phyloP scores from a whole-genome alignment of 2,329 filamentous ascomycete species.

The Fusarium sp. region DNA sequence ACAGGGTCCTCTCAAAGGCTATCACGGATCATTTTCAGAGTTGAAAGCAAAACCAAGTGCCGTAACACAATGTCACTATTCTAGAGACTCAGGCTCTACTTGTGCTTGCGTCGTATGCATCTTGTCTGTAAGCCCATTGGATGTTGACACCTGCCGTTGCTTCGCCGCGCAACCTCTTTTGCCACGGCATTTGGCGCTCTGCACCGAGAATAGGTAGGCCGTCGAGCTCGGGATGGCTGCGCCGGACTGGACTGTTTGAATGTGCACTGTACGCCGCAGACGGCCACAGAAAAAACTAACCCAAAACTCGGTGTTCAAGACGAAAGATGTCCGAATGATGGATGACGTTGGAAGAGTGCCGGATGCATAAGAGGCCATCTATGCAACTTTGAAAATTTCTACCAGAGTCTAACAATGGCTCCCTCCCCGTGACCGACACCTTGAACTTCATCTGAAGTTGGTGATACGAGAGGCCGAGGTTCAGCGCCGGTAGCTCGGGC shows the following conservation, averaged over 20 bases:
- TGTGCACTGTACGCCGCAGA: constrained; percentile 25
- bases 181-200: constrained; percentile 32
- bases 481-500: constrained; percentile 29
- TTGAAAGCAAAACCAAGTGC: constrained; percentile 4
- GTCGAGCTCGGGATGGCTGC: constrained; percentile 23
- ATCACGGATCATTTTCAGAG: constrained; percentile 12
- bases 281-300: constrained; percentile 8
- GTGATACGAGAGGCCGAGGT: constrained; percentile 33
- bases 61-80: constrained; percentile 4
- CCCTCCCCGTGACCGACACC: neutral
- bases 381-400: constrained; percentile 22
- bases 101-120: constrained; percentile 10
- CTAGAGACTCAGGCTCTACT: constrained; percentile 8
- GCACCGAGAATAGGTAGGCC: neutral
- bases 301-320: constrained; percentile 23
- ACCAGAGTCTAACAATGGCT: neutral
- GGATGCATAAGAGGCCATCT: constrained; percentile 28
- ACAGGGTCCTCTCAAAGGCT: constrained; percentile 19
- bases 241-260: constrained; percentile 25
- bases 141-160: constrained; percentile 6
- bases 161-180: constrained; percentile 29
- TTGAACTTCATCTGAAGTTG: constrained; percentile 24
- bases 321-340: constrained; percentile 18
- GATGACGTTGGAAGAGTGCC: constrained; percentile 28
- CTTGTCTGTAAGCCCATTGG: constrained; percentile 18